These are phyloP conservation scores for Antrodiella citrinella DNA, from an alignment of 768 basidiomycete genomes.

Conservation along the genomic window DNA sequence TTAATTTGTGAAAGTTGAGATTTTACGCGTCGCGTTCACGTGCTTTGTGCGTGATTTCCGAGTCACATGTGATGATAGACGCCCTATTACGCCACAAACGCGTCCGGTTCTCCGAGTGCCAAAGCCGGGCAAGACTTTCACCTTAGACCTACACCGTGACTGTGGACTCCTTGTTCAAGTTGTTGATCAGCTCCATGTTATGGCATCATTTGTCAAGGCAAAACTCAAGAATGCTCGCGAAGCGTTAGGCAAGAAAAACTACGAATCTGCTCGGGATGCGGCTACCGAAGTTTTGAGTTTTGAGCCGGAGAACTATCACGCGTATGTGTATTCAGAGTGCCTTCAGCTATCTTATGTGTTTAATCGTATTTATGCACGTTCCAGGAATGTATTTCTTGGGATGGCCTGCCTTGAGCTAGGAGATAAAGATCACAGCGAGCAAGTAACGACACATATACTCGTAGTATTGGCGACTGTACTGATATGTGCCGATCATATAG, in stretches of 20 bases:
- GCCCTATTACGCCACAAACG: no score
- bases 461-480: slow-evolving; percentile 8
- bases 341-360: background rate
- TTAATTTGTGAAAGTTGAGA: no score
- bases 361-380: no score
- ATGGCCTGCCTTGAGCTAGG: slow-evolving; percentile 72
- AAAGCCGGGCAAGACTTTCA: background rate
- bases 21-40: no score
- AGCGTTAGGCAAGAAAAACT: slow-evolving; percentile 69
- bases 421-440: slow-evolving; percentile 68
- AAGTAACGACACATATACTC: slow-evolving; percentile 45
- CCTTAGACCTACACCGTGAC: background rate
- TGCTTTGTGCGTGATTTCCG: no score
- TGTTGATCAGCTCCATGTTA: slow-evolving; percentile 3
- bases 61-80: no score
- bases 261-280: slow-evolving; percentile 54
- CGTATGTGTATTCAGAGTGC: slow-evolving; percentile 58
- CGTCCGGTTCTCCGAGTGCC: background rate
- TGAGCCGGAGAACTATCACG: slow-evolving; percentile 81
- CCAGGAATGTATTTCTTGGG: slow-evolving; percentile 80
- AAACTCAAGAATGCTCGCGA: slow-evolving; percentile 80
- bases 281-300: slow-evolving; percentile 59
- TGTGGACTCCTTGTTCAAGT: background rate
- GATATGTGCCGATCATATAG: slow-evolving; percentile 35
- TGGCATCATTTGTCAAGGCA: slow-evolving; percentile 44